These are phyloP conservation scores for Ceratocystis cubensis DNA, from an alignment of 2,329 filamentous ascomycete genomes.

Conservation along the genomic window DNA sequence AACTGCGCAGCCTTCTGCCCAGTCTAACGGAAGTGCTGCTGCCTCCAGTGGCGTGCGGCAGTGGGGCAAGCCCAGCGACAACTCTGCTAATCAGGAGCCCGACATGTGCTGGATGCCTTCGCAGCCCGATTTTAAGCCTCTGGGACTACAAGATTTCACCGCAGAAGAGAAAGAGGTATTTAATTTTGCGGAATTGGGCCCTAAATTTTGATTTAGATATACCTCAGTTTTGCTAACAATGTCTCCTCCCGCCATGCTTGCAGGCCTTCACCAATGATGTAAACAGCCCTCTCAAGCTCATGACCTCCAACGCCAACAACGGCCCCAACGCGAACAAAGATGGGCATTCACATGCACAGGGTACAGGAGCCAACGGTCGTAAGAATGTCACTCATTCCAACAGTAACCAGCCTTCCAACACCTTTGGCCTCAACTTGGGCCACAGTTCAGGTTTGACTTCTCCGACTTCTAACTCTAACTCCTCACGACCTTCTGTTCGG, in stretches of 20 bases:
- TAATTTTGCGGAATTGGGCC: not conserved
- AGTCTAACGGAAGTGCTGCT: not conserved
- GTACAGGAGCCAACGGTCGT: slow-evolving; percentile 51
- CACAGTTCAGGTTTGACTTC: not conserved
- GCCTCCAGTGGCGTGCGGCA: slow-evolving; percentile 35
- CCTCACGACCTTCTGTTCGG: slow-evolving; percentile 58
- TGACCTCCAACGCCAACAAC: slow-evolving; percentile 54
- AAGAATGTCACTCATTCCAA: slow-evolving; percentile 67
- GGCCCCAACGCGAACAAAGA: slow-evolving; percentile 15
- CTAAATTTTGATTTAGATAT: not conserved
- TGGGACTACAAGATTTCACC: slow-evolving; percentile 60
- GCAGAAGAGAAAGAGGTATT: slow-evolving; percentile 47
- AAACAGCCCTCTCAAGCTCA: slow-evolving; percentile 76
- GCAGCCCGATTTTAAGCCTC: slow-evolving; percentile 51
- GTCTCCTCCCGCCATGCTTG: not conserved
- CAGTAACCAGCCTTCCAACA: slow-evolving; percentile 31
- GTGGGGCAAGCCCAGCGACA: slow-evolving; percentile 69
- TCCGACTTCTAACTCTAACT: slow-evolving; percentile 51
- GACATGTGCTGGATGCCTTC: slow-evolving; percentile 80
- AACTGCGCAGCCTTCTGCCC: slow-evolving; percentile 32
- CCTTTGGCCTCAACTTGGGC: slow-evolving; percentile 45
- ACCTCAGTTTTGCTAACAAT: not conserved
- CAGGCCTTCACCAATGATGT: slow-evolving; percentile 76
- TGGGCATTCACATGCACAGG: slow-evolving; percentile 26
- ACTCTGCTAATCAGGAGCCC: slow-evolving; percentile 63